Conservation (phyloP, 495 filamentous ascomycete genomes). For the Oidiodendron maius region DNA sequence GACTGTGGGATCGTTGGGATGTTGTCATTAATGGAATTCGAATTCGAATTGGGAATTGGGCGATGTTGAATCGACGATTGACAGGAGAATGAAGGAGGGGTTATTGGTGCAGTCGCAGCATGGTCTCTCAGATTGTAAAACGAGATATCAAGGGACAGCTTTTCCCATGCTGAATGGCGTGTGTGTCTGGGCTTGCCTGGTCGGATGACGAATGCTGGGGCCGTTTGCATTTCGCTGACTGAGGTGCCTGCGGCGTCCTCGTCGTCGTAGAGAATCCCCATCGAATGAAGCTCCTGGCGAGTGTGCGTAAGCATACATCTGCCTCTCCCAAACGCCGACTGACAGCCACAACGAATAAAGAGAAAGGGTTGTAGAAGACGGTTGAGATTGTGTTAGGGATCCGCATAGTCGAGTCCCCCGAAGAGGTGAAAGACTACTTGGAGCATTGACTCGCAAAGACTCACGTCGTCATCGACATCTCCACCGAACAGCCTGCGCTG, state of each 20-base stretch:
- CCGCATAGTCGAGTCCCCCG: slow-evolving; percentile 25
- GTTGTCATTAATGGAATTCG: neutral
- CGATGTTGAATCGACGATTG: slow-evolving; percentile 21
- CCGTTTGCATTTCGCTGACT: slow-evolving; percentile 3
- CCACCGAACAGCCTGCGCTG: slow-evolving; percentile 19
- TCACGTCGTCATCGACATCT: slow-evolving; percentile 22
- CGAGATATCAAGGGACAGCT: slow-evolving; percentile 16
- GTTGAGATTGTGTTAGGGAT: slow-evolving; percentile 19
- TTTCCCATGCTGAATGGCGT: slow-evolving; percentile 5
- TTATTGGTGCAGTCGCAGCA: slow-evolving; percentile 10
- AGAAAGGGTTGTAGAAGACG: slow-evolving; percentile 5
- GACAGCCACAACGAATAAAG: slow-evolving; percentile 4
- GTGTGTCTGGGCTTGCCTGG: slow-evolving; percentile 4
- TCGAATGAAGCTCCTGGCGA: slow-evolving; percentile 18
- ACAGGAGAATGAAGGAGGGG: slow-evolving; percentile 2
- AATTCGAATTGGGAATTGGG: neutral
- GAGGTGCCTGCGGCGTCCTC: slow-evolving; percentile 7
- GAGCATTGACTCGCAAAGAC: slow-evolving; percentile 21
- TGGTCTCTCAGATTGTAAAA: slow-evolving; percentile 17
- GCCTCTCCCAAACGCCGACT: slow-evolving; percentile 10
- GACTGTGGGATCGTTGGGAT: slow-evolving; percentile 20
- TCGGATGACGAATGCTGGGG: slow-evolving; percentile 12
- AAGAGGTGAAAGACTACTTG: slow-evolving; percentile 18
- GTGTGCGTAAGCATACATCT: slow-evolving; percentile 20
- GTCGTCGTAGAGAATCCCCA: slow-evolving; percentile 19